Evolutionary conservation across 73 alveolate genomes (phyloP).

Genomic region (Tetrahymena malaccensis): DNA sequence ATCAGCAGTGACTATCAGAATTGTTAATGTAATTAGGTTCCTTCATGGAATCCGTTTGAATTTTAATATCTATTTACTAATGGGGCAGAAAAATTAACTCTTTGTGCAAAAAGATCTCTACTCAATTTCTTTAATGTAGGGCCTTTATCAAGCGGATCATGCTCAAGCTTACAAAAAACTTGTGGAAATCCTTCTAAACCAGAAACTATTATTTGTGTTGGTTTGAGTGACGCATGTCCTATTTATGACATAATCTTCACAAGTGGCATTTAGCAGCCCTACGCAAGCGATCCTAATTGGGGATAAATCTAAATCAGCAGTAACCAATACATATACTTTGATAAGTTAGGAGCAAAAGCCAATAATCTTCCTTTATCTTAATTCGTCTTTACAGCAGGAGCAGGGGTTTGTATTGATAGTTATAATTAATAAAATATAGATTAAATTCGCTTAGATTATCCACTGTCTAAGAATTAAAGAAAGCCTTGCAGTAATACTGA

Average conservation of each 20-base stretch:
- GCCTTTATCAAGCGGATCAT: neutral
- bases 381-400: neutral
- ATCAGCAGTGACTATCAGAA: no score
- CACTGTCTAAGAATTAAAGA: neutral
- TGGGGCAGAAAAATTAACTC: neutral
- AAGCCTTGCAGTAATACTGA: neutral
- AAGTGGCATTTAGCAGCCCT: neutral
- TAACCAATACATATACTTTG: neutral
- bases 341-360: neutral
- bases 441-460: neutral
- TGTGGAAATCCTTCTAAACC: neutral
- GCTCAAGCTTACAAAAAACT: neutral
- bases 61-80: neutral
- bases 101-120: neutral
- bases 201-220: neutral
- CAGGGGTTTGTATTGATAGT: neutral
- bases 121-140: neutral
- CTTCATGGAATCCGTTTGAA: neutral
- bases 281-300: neutral
- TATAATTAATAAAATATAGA: neutral
- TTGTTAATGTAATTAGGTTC: neutral
- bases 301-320: neutral
- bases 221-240: neutral
- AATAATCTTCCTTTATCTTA: neutral
- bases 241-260: neutral